Conservation (phyloP, 2,329 filamentous ascomycete species). For the Monosporascus sp. region DNA sequence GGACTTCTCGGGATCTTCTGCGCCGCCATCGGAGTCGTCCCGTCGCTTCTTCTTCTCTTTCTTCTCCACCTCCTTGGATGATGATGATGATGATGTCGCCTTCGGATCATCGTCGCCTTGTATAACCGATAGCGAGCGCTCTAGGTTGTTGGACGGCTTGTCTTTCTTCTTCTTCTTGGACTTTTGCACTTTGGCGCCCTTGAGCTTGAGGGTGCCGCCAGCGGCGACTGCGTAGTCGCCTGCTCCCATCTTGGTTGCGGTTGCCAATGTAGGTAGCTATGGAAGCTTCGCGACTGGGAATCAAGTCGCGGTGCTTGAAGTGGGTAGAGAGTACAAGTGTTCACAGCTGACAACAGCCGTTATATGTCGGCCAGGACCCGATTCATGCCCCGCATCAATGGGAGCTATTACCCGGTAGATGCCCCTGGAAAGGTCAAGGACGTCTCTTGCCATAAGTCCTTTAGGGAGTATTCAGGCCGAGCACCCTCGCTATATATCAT, state of each 20-base stretch:
- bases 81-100: not conserved
- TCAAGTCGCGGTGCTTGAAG: no score
- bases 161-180: constrained; percentile 59
- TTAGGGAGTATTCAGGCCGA: no score
- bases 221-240: constrained; percentile 67
- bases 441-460: no score
- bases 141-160: constrained; percentile 35
- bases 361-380: no score
- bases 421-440: no score
- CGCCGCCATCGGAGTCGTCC: constrained; percentile 18
- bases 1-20: constrained; percentile 22
- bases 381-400: no score
- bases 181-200: constrained; percentile 63
- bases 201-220: constrained; percentile 77
- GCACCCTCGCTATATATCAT: no score
- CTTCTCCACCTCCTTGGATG: constrained; percentile 16
- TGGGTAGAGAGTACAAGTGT: no score
- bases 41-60: constrained; percentile 16
- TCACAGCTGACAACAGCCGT: no score
- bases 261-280: not conserved
- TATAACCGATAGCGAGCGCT: constrained; percentile 37
- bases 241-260: constrained; percentile 50
- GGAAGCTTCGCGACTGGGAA: no score
- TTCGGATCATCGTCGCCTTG: not conserved
- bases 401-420: no score